Percentiles rank a stretch among this genome's conserved stretches.
Conservation (phyloP, 1,284 basidiomycete genomes). For the Fomitopsis betulina region DNA sequence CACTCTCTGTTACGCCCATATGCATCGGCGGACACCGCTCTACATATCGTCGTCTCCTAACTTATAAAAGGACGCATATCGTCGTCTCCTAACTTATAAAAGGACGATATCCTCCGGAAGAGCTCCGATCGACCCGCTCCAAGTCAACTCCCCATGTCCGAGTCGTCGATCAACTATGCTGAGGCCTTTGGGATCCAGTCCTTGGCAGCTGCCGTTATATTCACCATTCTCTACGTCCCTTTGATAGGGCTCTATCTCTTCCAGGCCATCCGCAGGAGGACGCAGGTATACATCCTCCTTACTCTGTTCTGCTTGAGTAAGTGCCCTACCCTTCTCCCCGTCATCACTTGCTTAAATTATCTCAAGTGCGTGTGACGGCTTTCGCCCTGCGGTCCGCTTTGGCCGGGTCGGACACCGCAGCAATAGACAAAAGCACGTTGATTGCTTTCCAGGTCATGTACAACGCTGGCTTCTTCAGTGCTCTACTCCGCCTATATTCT, state of each 20-base stretch:
- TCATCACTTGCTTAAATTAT: not conserved
- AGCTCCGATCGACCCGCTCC: no score
- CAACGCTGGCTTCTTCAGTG: conserved; percentile 32
- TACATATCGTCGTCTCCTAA: no score
- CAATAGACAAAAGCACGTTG: conserved; percentile 17
- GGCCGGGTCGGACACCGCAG: conserved; percentile 21
- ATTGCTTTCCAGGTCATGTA: conserved; percentile 29
- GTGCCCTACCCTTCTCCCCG: conserved; percentile 11
- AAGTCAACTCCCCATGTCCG: no score
- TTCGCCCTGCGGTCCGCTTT: conserved; percentile 29
- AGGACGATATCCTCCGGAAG: no score
- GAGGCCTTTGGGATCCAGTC: conserved; percentile 37
- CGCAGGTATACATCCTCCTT: conserved; percentile 37
- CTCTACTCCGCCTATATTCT: conserved; percentile 31
- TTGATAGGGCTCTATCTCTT: conserved; percentile 33
- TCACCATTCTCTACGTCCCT: conserved; percentile 39
- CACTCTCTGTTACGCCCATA: no score
- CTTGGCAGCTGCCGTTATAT: conserved; percentile 39
- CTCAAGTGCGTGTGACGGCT: conserved; percentile 26
- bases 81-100: no score
- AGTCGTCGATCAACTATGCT: conserved; percentile 32
- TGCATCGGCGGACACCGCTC: no score
- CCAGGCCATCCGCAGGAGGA: conserved; percentile 33
- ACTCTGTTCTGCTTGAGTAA: conserved; percentile 42
- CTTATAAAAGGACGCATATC: no score